Evolutionary conservation across 2,329 filamentous ascomycete species (phyloP), one percentile per base, ranked within the genome.

Genomic region (Nothomitra cinnamomea): DNA sequence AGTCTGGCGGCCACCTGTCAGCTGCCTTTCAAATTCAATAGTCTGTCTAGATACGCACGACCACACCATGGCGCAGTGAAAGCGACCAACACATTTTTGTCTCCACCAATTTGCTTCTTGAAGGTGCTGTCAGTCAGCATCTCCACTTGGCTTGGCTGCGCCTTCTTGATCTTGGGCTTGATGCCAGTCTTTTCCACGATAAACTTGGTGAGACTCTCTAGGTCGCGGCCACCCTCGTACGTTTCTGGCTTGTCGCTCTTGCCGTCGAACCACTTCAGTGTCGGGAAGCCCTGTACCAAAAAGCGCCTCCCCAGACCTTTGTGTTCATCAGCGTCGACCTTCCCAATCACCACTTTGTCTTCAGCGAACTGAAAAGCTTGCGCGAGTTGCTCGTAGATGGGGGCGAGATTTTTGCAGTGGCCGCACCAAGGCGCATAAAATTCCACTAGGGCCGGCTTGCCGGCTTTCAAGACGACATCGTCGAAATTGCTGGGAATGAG

Each of bases 351-450:
- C 54, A 98, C 79, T 64, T 83, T 82, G 66, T 82, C 74, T 72
- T 87, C 72, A 59, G 81, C 80, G 63, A 78, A 80, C 59, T 84
- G 80, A 68, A 89, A 94, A 42, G 75, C 72, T 51, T 74, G 68
- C 48, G 80, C 92, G 43, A 98, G 80, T 66, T 98, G 86, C 68
- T 98, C 92, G 70, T 94, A 98, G 56, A 94, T 74, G 51, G 92
- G 94, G 15, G 92, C 92, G 35, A 98, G 84, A 64, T 74, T 94
- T 79, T 96, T 96, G 87, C 92, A 98, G 77, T 98, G 92, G 32
- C 92, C 94, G 65, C 92, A 98, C 92, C 92, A 98, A 22, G 90
- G 89, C 35, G 92, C 92, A 66, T 94, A 96, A 78, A 98, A 98
- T 69, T 96, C 89, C 62, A 96, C 88, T 24, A 98, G 82, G 0